Evolutionary conservation across 2,329 filamentous ascomycete genomes (phyloP).

Genomic region (Tolypocladium endophyticum): DNA sequence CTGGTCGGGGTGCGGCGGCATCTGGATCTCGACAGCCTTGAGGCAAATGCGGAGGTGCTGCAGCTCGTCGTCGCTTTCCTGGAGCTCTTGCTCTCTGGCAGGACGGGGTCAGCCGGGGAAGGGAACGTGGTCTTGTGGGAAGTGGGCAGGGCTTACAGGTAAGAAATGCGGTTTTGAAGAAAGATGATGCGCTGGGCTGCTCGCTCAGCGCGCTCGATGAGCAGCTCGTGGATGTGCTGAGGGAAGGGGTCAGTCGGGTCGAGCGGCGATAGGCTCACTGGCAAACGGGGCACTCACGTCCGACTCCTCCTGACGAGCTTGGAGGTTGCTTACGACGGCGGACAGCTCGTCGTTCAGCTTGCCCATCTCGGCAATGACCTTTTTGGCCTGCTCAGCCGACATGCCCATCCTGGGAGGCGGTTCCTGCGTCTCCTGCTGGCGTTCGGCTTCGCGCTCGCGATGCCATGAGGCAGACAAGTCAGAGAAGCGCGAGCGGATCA

Average conservation of each 20-base stretch:
- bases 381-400: slow-evolving; percentile 23
- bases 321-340: slow-evolving; percentile 37
- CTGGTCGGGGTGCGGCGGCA: slow-evolving; percentile 38
- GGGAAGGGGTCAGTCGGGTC: background rate
- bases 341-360: slow-evolving; percentile 40
- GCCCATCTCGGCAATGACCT: slow-evolving; percentile 22
- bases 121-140: background rate
- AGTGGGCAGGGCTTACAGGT: slow-evolving; percentile 35
- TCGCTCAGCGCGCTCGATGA: slow-evolving; percentile 46
- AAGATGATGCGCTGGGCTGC: slow-evolving; percentile 48
- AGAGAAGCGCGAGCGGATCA: slow-evolving; percentile 27
- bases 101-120: background rate
- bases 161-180: slow-evolving; percentile 45
- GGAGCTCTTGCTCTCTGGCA: slow-evolving; percentile 41
- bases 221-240: slow-evolving; percentile 51
- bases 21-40: slow-evolving; percentile 51
- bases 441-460: slow-evolving; percentile 16
- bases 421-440: slow-evolving; percentile 13
- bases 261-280: background rate
- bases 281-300: slow-evolving; percentile 29
- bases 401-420: slow-evolving; percentile 18
- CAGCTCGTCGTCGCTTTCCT: slow-evolving; percentile 48
- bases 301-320: slow-evolving; percentile 47
- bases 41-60: slow-evolving; percentile 51
- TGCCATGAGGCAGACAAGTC: slow-evolving; percentile 26